phyloP scores from a whole-genome alignment of 2,329 filamentous ascomycete species.

The Fusarium chuoi region DNA sequence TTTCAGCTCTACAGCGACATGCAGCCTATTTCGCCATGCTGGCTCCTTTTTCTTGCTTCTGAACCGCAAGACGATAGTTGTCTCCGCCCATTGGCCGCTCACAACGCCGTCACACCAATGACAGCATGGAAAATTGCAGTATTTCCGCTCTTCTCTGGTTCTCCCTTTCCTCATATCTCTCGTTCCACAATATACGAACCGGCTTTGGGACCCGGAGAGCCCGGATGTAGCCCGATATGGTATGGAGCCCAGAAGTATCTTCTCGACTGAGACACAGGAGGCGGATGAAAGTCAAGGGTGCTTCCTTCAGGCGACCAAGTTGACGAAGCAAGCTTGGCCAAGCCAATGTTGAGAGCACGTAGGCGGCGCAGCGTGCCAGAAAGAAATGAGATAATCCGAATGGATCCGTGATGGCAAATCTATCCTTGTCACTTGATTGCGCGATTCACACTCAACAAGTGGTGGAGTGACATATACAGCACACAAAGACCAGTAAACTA shows the following conservation, averaged over 20 bases:
- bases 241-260: neutral
- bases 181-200: neutral
- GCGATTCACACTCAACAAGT: neutral
- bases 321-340: neutral
- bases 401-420: neutral
- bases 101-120: neutral
- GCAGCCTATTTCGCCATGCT: neutral
- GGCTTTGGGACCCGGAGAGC: neutral
- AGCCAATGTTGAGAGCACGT: neutral
- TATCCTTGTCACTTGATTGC: neutral
- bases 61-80: neutral
- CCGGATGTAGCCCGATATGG: neutral
- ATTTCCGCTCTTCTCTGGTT: neutral
- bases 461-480: neutral
- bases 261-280: neutral
- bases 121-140: neutral
- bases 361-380: neutral
- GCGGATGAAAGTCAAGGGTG: neutral
- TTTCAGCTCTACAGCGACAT: slow-evolving; percentile 4
- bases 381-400: neutral
- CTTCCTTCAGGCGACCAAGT: neutral
- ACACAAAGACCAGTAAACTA: neutral
- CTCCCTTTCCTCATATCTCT: neutral
- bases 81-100: slow-evolving; percentile 1
- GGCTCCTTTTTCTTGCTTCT: neutral